Percentiles rank a stretch among this genome's conserved stretches.
phyloP scores from a whole-genome alignment of 1,284 basidiomycete species.

The Heterobasidion parviporum region DNA sequence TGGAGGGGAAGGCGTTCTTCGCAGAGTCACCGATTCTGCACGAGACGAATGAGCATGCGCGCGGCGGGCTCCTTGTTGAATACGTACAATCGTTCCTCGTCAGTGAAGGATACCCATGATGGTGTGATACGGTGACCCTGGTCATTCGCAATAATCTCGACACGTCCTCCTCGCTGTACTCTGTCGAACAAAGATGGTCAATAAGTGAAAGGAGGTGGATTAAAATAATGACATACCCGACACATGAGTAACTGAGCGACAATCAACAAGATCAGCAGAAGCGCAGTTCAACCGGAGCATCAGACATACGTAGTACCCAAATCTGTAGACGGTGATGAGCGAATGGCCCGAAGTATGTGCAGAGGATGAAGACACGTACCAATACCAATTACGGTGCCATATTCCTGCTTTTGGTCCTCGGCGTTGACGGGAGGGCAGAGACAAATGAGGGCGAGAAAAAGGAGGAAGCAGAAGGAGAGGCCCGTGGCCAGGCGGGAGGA shows the following conservation, averaged over 20 bases:
- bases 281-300: background rate
- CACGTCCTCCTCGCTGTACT: constrained; percentile 87
- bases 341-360: constrained; percentile 2
- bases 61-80: background rate
- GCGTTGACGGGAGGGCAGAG: constrained; percentile 54
- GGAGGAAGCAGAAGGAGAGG: constrained; percentile 56
- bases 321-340: constrained; percentile 36
- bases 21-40: constrained; percentile 68
- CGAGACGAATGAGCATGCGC: background rate
- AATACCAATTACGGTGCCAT: constrained; percentile 94
- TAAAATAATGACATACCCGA: constrained; percentile 35
- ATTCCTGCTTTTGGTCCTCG: constrained; percentile 56
- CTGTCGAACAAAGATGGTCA: constrained; percentile 28
- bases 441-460: constrained; percentile 55
- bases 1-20: constrained; percentile 75
- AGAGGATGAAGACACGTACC: constrained; percentile 43
- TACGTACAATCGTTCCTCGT: constrained; percentile 83
- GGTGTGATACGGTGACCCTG: constrained; percentile 97
- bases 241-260: constrained; percentile 60
- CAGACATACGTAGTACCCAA: constrained; percentile 68
- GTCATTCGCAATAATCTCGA: constrained; percentile 96
- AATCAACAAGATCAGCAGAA: constrained; percentile 11
- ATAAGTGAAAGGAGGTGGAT: constrained; percentile 3
- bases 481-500: constrained; percentile 53
- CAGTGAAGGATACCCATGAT: constrained; percentile 88